Percentiles rank a stretch among this genome's conserved stretches.
Evolutionary conservation across 1,139 yeast species (phyloP).

Genomic region (Hansenula sp.): DNA sequence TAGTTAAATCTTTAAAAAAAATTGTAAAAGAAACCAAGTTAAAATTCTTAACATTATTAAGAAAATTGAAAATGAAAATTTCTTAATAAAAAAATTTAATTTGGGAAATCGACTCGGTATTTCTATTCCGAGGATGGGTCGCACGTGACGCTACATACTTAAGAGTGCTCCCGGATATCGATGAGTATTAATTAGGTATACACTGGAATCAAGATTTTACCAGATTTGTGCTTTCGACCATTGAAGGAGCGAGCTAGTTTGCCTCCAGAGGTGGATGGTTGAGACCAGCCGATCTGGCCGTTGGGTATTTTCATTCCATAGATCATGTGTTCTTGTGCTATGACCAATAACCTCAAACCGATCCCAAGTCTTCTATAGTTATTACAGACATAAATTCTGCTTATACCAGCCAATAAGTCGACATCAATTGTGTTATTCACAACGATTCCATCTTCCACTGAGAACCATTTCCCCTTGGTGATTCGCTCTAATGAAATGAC

Average conservation of each 20-base stretch:
- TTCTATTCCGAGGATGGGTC: neutral
- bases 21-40: too few species aligned
- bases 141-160: neutral
- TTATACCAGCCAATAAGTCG: slow-evolving; percentile 44
- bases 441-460: slow-evolving; percentile 23
- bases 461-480: slow-evolving; percentile 44
- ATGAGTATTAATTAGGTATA: slow-evolving; percentile 25
- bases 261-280: slow-evolving; percentile 64
- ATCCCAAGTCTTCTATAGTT: slow-evolving; percentile 50
- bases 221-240: slow-evolving; percentile 47
- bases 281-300: slow-evolving; percentile 60
- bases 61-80: neutral
- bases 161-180: neutral
- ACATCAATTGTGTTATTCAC: slow-evolving; percentile 20
- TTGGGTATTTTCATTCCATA: slow-evolving; percentile 47
- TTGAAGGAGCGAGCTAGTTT: slow-evolving; percentile 48
- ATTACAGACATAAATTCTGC: slow-evolving; percentile 62
- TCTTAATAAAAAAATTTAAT: neutral
- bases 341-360: slow-evolving; percentile 39
- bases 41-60: neutral
- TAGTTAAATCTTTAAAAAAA: neutral
- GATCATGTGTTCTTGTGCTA: slow-evolving; percentile 38
- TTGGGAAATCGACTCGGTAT: neutral
- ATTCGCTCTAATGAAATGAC: slow-evolving; percentile 42
- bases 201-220: slow-evolving; percentile 47